Evolutionary conservation across 768 basidiomycete genomes (phyloP).

Genomic region (Dendrothele bispora): DNA sequence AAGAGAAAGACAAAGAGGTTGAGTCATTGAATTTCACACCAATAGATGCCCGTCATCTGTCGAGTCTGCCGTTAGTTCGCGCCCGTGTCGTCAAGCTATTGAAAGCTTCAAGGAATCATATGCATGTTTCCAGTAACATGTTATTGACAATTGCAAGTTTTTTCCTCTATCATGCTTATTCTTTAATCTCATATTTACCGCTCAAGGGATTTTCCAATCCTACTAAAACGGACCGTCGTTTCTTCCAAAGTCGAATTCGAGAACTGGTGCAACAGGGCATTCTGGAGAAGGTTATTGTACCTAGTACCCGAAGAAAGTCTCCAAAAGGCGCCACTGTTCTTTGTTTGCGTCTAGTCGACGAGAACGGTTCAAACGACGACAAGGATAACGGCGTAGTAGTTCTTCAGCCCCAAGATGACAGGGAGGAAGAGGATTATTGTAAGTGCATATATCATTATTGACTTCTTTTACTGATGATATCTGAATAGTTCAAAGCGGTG

Average conservation of each 20-base stretch:
- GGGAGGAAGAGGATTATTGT: conserved; percentile 42
- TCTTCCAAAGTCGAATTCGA: conserved; percentile 73
- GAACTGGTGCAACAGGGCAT: conserved; percentile 73
- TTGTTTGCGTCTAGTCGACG: conserved; percentile 66
- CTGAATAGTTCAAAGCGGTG: conserved; percentile 35
- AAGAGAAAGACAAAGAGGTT: conserved; percentile 14
- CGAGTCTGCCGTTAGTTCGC: conserved; percentile 71
- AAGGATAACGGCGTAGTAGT: conserved; percentile 36
- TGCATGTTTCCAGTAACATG: conserved; percentile 75
- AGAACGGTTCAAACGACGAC: conserved; percentile 29
- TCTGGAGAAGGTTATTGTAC: conserved; percentile 74
- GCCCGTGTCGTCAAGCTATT: conserved; percentile 72
- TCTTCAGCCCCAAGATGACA: conserved; percentile 23
- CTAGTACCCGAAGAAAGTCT: conserved; percentile 51
- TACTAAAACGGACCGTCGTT: conserved; percentile 76
- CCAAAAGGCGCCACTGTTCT: conserved; percentile 46
- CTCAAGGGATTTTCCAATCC: conserved; percentile 81
- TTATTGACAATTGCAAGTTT: conserved; percentile 70
- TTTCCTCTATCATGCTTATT: conserved; percentile 2
- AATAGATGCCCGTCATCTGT: conserved; percentile 76
- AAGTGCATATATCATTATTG: conserved; percentile 26
- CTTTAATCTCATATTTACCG: neutral
- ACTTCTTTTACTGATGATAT: neutral
- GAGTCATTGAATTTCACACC: conserved; percentile 57
- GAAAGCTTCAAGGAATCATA: conserved; percentile 64